These are phyloP conservation scores for Ogataea sp. DNA, from an alignment of 805 yeast genomes.

Conservation along the genomic window DNA sequence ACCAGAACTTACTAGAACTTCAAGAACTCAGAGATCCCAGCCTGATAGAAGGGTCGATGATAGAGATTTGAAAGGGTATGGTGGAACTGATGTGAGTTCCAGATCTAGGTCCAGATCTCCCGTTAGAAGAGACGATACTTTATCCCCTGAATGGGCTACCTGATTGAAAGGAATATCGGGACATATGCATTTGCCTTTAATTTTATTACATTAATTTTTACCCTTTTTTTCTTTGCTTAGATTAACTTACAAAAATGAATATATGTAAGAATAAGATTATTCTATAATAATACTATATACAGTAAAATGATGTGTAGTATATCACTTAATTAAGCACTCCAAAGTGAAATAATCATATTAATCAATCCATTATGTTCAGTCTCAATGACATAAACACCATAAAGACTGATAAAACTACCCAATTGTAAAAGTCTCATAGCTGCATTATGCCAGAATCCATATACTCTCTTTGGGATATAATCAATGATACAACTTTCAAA, in stretches of 20 bases:
- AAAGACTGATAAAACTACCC: slow-evolving; percentile 58
- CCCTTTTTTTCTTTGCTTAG: slow-evolving; percentile 5
- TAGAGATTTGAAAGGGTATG: neutral
- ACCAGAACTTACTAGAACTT: too few species aligned
- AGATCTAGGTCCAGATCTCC: slow-evolving; percentile 14
- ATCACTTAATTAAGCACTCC: slow-evolving; percentile 43
- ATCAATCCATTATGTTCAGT: slow-evolving; percentile 55
- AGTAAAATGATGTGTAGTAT: too few species aligned
- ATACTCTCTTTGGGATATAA: slow-evolving; percentile 70
- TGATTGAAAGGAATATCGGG: neutral
- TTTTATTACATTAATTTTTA: too few species aligned
- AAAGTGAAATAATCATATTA: slow-evolving; percentile 52
- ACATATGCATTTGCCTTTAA: too few species aligned
- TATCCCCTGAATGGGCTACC: slow-evolving; percentile 13
- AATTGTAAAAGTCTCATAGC: slow-evolving; percentile 54
- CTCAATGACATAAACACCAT: slow-evolving; percentile 67
- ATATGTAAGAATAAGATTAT: too few species aligned
- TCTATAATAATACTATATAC: too few species aligned
- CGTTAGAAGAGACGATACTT: slow-evolving; percentile 8
- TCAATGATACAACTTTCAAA: slow-evolving; percentile 73
- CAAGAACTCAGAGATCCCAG: too few species aligned
- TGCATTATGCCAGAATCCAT: slow-evolving; percentile 51
- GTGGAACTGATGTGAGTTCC: neutral
- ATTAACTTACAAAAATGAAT: slow-evolving; percentile 51
- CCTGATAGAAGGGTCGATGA: too few species aligned